Base-by-base conservation (phyloP, 2,329 filamentous ascomycete species). In the Alternaria burnsii region DNA sequence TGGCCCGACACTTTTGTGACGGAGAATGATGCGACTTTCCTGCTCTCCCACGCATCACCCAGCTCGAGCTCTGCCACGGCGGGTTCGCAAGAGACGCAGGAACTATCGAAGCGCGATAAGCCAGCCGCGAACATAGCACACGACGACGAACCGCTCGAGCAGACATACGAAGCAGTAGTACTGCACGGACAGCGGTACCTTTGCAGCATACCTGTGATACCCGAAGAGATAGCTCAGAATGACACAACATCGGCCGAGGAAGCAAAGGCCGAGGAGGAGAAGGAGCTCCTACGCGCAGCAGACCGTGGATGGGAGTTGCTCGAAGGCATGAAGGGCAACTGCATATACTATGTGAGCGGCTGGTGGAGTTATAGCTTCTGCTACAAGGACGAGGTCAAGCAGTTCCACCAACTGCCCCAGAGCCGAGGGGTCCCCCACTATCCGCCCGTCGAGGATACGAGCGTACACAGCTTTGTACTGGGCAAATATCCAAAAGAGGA, bases 351-450 rank as follows among this genome's bases (percentile, higher is more conserved):
- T 76, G 81, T 93, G 66, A 91, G 89, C 1, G 94, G 94, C 0
- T 97, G 94, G 94, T 97, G 94, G 94, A 95, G 91, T 74, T 97
- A 97, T 80, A 91, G 90, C 70, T 97, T 97, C 78, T 97, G 94
- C 83, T 95, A 97, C 80, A 92, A 92, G 74, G 86, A 89, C 63
- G 88, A 94, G 65, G 89, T 97, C 63, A 91, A 92, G 72, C 94
- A 97, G 79, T 97, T 96, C 79, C 94, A 97, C 77, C 92, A 93
- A 44, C 81, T 94, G 60, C 87, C 92, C 1, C 88, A 88, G 2
- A 85, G 87, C 44, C 88, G 89, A 61, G 89, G 89, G 3, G 87
- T 91, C 11, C 86, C 87, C 1, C 79, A 83, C 28, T 89, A 87
- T 66, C 90, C 92, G 24, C 94, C 94, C 0, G 85, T 89, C 46